Percentiles rank a stretch among this genome's conserved stretches.
Evolutionary conservation across 768 basidiomycete genomes (phyloP).

Genomic region (Leccinellum luteum): DNA sequence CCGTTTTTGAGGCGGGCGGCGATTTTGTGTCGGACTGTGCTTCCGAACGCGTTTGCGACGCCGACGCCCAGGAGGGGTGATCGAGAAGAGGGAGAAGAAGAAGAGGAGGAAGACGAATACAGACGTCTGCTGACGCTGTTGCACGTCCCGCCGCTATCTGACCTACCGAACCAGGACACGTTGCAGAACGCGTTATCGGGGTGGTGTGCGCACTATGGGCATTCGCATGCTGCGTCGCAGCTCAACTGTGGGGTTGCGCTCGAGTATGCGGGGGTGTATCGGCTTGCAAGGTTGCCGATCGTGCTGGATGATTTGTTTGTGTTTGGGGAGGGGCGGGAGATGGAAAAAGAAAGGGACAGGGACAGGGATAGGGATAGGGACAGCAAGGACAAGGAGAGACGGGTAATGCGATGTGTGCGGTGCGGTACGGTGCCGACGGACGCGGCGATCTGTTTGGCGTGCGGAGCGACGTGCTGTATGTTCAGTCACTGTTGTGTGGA

Average conservation of each 20-base stretch:
- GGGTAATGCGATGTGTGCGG: slow-evolving; percentile 62
- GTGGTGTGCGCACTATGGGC: slow-evolving; percentile 88
- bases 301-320: slow-evolving; percentile 85
- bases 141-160: slow-evolving; percentile 75
- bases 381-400: neutral
- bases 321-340: slow-evolving; percentile 65
- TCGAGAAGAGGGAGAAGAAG: slow-evolving; percentile 25
- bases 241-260: slow-evolving; percentile 75
- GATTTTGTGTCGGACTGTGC: slow-evolving; percentile 76
- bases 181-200: slow-evolving; percentile 86
- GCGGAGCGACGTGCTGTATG: slow-evolving; percentile 84
- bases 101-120: slow-evolving; percentile 64
- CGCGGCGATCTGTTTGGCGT: slow-evolving; percentile 89
- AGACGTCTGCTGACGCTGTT: slow-evolving; percentile 70
- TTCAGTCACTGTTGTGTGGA: slow-evolving; percentile 92
- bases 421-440: slow-evolving; percentile 81
- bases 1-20: slow-evolving; percentile 89
- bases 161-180: slow-evolving; percentile 79
- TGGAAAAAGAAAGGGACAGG: slow-evolving; percentile 19
- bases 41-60: slow-evolving; percentile 57
- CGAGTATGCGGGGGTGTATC: slow-evolving; percentile 83
- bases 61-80: slow-evolving; percentile 30
- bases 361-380: neutral
- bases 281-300: slow-evolving; percentile 74
- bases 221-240: slow-evolving; percentile 75